Conservation (phyloP, 2,329 filamentous ascomycete species). For the Paecilomyces niveus region DNA sequence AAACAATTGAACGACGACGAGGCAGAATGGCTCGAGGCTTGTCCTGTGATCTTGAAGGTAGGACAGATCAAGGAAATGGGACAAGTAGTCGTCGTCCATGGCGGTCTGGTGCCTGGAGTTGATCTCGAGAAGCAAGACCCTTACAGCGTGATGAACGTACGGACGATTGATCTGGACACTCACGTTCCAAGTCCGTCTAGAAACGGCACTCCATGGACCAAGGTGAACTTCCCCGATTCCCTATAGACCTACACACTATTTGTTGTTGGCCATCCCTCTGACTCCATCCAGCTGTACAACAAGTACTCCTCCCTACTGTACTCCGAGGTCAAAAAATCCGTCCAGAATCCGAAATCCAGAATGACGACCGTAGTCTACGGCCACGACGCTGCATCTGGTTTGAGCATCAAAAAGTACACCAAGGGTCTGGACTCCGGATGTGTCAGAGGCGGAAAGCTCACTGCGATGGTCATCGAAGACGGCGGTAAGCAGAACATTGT, state of each 20-base stretch:
- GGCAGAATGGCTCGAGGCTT: conserved; percentile 59
- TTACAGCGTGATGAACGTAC: conserved; percentile 85
- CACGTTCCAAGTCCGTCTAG: conserved; percentile 48
- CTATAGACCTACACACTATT: not conserved
- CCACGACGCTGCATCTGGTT: conserved; percentile 69
- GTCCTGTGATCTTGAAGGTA: conserved; percentile 71
- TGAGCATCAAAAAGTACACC: conserved; percentile 61
- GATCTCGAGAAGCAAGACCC: conserved; percentile 65
- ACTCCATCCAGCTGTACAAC: conserved; percentile 42
- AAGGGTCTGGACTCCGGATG: conserved; percentile 84
- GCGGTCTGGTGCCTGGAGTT: conserved; percentile 72
- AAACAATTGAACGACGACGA: conserved; percentile 54
- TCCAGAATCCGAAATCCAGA: conserved; percentile 13
- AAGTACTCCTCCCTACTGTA: conserved; percentile 33
- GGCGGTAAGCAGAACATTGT: conserved; percentile 35
- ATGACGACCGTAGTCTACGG: conserved; percentile 74
- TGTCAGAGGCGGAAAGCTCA: conserved; percentile 65
- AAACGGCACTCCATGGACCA: conserved; percentile 60
- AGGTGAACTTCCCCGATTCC: conserved; percentile 29
- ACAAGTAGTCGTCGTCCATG: conserved; percentile 72
- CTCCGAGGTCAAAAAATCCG: conserved; percentile 11
- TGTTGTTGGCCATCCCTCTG: not conserved
- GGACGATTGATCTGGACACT: conserved; percentile 61
- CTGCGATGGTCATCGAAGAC: conserved; percentile 66
- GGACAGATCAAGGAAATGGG: conserved; percentile 56